Conservation (phyloP, 2,329 filamentous ascomycete genomes). For the Phaeosphaeria sp. region DNA sequence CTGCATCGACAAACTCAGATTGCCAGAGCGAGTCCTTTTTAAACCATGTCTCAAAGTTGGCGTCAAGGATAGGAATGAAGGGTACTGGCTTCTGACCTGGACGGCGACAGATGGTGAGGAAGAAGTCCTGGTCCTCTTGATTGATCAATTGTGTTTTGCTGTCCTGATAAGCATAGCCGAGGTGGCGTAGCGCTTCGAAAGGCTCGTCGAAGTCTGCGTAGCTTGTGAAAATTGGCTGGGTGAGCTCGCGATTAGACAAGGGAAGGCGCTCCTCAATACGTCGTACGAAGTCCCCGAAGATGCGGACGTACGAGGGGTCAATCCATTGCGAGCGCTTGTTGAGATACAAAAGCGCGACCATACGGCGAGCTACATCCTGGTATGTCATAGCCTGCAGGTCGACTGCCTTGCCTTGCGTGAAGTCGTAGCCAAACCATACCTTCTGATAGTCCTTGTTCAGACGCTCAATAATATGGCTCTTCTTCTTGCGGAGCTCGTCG, state of each 20-base stretch:
- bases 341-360: constrained; percentile 90
- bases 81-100: constrained; percentile 44
- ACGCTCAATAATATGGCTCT: constrained; percentile 91
- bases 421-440: constrained; percentile 91
- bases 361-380: constrained; percentile 80
- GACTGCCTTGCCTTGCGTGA: constrained; percentile 75
- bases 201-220: constrained; percentile 17
- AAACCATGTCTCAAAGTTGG: constrained; percentile 49
- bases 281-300: constrained; percentile 90
- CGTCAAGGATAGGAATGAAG: constrained; percentile 46
- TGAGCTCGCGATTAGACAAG: constrained; percentile 12
- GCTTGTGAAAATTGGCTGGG: constrained; percentile 16
- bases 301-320: constrained; percentile 75
- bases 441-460: constrained; percentile 97
- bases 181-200: constrained; percentile 11
- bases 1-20: constrained; percentile 47
- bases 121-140: constrained; percentile 25
- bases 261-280: constrained; percentile 16
- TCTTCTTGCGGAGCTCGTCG: constrained; percentile 84
- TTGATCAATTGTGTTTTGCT: constrained; percentile 9
- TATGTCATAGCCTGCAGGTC: constrained; percentile 98
- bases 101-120: constrained; percentile 38
- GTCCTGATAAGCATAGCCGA: constrained; percentile 15
- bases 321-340: constrained; percentile 93
- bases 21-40: constrained; percentile 53